Percentiles rank a stretch among this genome's conserved stretches.
phyloP scores from a whole-genome alignment of 495 filamentous ascomycete species.

The Penicillium steckii region DNA sequence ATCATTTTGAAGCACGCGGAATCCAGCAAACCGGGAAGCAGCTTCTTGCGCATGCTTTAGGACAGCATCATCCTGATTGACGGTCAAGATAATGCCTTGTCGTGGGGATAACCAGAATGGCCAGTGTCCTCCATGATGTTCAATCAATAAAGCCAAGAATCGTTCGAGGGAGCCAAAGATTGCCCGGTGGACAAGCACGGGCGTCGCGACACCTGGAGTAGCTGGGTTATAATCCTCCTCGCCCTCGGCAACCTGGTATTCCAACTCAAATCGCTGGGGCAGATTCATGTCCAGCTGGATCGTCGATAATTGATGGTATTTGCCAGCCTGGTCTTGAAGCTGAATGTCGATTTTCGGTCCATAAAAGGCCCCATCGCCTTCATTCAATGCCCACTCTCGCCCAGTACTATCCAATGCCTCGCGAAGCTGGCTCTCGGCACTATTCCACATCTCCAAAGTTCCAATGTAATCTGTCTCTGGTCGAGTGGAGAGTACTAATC shows the following conservation, averaged over 20 bases:
- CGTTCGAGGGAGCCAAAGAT: conserved; percentile 85
- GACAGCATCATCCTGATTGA: conserved; percentile 63
- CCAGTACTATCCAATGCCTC: conserved; percentile 65
- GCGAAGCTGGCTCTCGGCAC: conserved; percentile 71
- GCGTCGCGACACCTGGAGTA: conserved; percentile 63
- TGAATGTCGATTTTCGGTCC: conserved; percentile 95
- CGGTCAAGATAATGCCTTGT: conserved; percentile 75
- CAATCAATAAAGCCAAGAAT: conserved; percentile 83
- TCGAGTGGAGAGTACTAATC: conserved; percentile 77
- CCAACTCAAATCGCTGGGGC: conserved; percentile 75
- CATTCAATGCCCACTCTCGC: conserved; percentile 66
- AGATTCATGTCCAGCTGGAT: conserved; percentile 95
- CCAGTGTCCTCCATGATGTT: conserved; percentile 78
- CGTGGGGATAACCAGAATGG: conserved; percentile 91
- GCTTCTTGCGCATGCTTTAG: conserved; percentile 54
- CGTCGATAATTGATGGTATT: conserved; percentile 88
- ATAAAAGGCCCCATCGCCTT: conserved; percentile 91
- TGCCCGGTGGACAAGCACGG: conserved; percentile 86
- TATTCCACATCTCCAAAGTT: conserved; percentile 74
- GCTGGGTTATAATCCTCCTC: conserved; percentile 69
- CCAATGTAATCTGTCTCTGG: conserved; percentile 78
- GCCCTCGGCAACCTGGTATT: conserved; percentile 58
- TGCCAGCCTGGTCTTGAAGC: conserved; percentile 76
- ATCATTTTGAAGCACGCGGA: conserved; percentile 28
- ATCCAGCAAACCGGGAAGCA: conserved; percentile 34